Base-by-base conservation (phyloP, 2,329 filamentous ascomycete genomes). In the Orbilia javanica region DNA sequence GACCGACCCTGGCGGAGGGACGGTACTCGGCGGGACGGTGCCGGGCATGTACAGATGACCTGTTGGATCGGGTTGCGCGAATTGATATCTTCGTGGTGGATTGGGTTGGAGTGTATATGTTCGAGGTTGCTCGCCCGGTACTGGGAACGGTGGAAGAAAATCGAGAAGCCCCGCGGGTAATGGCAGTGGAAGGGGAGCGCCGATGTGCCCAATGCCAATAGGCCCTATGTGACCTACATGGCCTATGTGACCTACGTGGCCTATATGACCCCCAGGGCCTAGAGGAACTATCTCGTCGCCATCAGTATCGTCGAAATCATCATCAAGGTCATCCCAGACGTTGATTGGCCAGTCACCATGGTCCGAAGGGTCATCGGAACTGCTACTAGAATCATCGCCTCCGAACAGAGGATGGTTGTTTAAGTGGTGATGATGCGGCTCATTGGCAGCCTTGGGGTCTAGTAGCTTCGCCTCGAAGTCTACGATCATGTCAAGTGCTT, bases 401-500 rank as follows among this genome's bases (percentile, higher is more conserved):
- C 27, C 31, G 11, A 34, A 10, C 10, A 25, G 18, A 27, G 20
- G 25, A 8, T 10, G 13, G 29, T 29, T 39, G 29, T 29, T 63
- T 2, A 29, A 27, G 11, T 42, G 25, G n/a, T 44, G 25, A 11
- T 27, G 20, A 3, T n/a, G 50, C 48, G 53, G 13, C 8, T 36
- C 13, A 13, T 34, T 31, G 8, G 36, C 11, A 5, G 46, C 7
- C 22, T 39, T 29, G 22, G 46, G 20, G 36, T 55, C 42, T 39
- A 25, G 22, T 10, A 71, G 36, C 22, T 60, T 50, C 0, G 68
- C 48, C 34, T 76, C 72, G 27, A 76, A 70, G 18, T 76, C 44
- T 2, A 50, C 20, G 2, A 76, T 63, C 18, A 76, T 34, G 3
- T 34, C 29, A 0, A 77, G 34, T 2, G 55, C 73, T 3, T 34